These are phyloP conservation scores for Thalassiosira exigua DNA, from an alignment of 352 stramenopile species.

Conservation along the genomic window DNA sequence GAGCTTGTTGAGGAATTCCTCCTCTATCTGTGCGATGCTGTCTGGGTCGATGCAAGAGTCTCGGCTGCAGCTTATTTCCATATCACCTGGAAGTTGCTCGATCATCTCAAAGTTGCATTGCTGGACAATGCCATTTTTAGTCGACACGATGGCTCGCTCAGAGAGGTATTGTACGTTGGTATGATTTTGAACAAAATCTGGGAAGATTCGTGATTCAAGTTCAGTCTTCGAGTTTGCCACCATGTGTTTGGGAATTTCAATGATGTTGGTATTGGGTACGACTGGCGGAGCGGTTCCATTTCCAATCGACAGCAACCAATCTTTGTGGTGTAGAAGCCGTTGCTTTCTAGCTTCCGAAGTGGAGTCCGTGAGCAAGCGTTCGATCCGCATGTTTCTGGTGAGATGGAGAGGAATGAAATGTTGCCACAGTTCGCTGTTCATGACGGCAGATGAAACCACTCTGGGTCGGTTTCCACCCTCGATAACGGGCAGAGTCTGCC, in stretches of 20 bases:
- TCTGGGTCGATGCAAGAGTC: slow-evolving; percentile 16
- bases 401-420: slow-evolving; percentile 1
- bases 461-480: neutral
- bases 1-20: slow-evolving; percentile 17
- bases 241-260: slow-evolving; percentile 30
- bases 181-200: slow-evolving; percentile 15
- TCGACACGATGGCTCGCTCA: slow-evolving; percentile 18
- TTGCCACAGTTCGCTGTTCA: slow-evolving; percentile 7
- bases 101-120: slow-evolving; percentile 28
- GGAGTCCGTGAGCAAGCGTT: neutral
- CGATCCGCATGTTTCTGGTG: slow-evolving; percentile 18
- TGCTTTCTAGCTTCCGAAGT: neutral
- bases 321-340: neutral
- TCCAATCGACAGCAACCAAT: slow-evolving; percentile 25
- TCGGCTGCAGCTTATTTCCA: slow-evolving; percentile 6
- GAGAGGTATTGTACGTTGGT: slow-evolving; percentile 2
- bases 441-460: neutral
- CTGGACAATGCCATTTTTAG: slow-evolving; percentile 25
- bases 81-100: slow-evolving; percentile 8
- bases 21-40: slow-evolving; percentile 7
- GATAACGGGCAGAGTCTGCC: slow-evolving; percentile 17
- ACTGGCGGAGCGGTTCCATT: slow-evolving; percentile 9
- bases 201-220: slow-evolving; percentile 16
- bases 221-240: neutral
- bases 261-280: neutral